These are phyloP conservation scores for Hypocrella siamensis DNA, from an alignment of 2,329 filamentous ascomycete genomes.

Conservation along the genomic window DNA sequence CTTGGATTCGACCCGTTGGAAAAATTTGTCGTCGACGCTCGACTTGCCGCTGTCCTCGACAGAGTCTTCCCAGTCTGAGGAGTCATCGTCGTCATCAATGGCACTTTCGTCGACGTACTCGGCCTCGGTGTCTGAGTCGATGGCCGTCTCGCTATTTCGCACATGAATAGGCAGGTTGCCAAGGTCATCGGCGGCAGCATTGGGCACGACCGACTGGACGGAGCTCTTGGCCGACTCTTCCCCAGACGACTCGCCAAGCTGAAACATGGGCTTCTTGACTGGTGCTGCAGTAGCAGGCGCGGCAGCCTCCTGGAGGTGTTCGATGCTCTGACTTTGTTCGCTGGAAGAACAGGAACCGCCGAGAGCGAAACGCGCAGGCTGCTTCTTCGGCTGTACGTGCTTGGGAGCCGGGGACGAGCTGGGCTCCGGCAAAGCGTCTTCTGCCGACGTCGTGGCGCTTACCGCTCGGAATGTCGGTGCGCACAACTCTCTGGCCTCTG, in stretches of 20 bases:
- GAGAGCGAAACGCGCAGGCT: slow-evolving; percentile 48
- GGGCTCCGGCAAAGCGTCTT: slow-evolving; percentile 43
- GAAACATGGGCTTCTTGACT: slow-evolving; percentile 28
- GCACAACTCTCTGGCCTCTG: slow-evolving; percentile 49
- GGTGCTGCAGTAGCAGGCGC: slow-evolving; percentile 10
- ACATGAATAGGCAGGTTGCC: slow-evolving; percentile 58
- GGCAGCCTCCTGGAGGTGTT: slow-evolving; percentile 20
- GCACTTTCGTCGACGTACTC: slow-evolving; percentile 71
- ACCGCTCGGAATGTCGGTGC: slow-evolving; percentile 36
- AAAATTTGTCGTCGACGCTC: slow-evolving; percentile 68
- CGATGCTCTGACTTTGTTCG: slow-evolving; percentile 32
- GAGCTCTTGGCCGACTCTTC: slow-evolving; percentile 55
- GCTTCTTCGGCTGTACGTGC: slow-evolving; percentile 52
- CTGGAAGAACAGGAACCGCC: slow-evolving; percentile 70
- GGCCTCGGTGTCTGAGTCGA: slow-evolving; percentile 25
- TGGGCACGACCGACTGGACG: slow-evolving; percentile 24
- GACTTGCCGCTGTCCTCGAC: slow-evolving; percentile 71
- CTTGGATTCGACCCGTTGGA: slow-evolving; percentile 82
- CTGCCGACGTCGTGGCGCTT: slow-evolving; percentile 29
- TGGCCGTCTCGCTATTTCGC: slow-evolving; percentile 24
- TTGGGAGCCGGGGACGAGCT: slow-evolving; percentile 42
- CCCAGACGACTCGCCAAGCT: slow-evolving; percentile 47
- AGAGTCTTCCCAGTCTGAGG: slow-evolving; percentile 47
- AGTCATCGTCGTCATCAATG: slow-evolving; percentile 57
- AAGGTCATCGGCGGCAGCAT: slow-evolving; percentile 42